phyloP scores from a whole-genome alignment of 768 basidiomycete genomes.

The Pulveroboletus sp. region DNA sequence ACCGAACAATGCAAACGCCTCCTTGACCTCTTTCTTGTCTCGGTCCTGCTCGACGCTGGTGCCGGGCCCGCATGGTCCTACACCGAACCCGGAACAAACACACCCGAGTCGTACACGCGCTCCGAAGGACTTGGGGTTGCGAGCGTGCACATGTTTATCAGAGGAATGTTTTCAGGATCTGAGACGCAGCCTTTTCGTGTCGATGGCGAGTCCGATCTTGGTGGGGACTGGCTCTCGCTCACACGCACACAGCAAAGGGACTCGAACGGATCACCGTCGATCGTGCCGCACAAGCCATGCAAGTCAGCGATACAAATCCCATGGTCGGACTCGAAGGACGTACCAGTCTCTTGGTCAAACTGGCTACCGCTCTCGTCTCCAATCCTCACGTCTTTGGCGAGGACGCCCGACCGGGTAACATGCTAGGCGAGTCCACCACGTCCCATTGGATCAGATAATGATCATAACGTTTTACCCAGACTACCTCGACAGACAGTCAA shows the following conservation, averaged over 20 bases:
- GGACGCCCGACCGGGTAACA: constrained; percentile 75
- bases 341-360: constrained; percentile 67
- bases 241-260: constrained; percentile 54
- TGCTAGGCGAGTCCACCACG: constrained; percentile 54
- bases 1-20: constrained; percentile 69
- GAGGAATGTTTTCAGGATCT: constrained; percentile 75
- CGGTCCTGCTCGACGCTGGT: constrained; percentile 92
- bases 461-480: no score
- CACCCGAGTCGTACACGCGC: constrained; percentile 52
- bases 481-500: constrained; percentile 61
- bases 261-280: constrained; percentile 62
- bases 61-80: constrained; percentile 85
- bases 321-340: constrained; percentile 92
- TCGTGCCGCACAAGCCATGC: constrained; percentile 66
- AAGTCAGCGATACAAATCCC: constrained; percentile 74
- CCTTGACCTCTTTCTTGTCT: constrained; percentile 87
- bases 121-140: constrained; percentile 89
- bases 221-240: neutral
- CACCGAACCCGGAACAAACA: constrained; percentile 55
- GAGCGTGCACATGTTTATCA: constrained; percentile 83
- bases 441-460: neutral
- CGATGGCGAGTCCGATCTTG: constrained; percentile 56
- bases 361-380: constrained; percentile 66
- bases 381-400: constrained; percentile 70
- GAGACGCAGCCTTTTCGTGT: constrained; percentile 63